A percentile compares a stretch with the other conserved stretches of the same genome.
These are phyloP conservation scores for Torrubiella hemipterigena DNA, from an alignment of 2,329 filamentous ascomycete genomes.

Conservation along the genomic window DNA sequence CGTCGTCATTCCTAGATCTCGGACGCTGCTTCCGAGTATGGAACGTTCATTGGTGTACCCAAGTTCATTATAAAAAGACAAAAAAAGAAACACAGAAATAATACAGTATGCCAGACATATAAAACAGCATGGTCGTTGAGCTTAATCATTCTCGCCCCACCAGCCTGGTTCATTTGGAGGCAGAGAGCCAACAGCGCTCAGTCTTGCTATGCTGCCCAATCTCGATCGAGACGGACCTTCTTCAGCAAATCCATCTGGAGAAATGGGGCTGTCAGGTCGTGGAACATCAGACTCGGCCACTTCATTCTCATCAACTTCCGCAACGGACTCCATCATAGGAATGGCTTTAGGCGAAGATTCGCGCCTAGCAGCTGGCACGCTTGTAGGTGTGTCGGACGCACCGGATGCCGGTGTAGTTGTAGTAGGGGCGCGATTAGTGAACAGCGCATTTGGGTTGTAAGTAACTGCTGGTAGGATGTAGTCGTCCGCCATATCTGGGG, in stretches of 20 bases:
- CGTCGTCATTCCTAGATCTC: too few relatives aligned
- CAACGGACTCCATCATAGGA: conserved; percentile 7
- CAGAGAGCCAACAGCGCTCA: conserved; percentile 28
- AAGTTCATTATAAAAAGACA: too few relatives aligned
- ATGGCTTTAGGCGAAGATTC: conserved; percentile 5
- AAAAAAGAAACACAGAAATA: too few relatives aligned
- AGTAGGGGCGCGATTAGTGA: too few relatives aligned
- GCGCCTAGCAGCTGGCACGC: conserved; percentile 5
- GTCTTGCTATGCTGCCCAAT: conserved; percentile 26
- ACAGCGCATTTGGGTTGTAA: too few relatives aligned
- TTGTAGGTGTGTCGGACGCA: neutral
- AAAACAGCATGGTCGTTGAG: neutral
- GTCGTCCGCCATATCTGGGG: too few relatives aligned
- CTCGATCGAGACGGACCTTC: conserved; percentile 11
- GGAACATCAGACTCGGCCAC: conserved; percentile 17
- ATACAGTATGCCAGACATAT: too few relatives aligned
- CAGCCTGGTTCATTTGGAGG: conserved; percentile 17
- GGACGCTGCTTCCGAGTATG: too few relatives aligned
- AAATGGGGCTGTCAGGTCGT: conserved; percentile 29
- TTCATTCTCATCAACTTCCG: conserved; percentile 7
- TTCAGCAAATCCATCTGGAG: conserved; percentile 18
- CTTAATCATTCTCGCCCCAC: conserved; percentile 29
- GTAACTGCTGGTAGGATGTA: neutral
- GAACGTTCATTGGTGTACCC: too few relatives aligned
- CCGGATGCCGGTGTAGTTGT: too few relatives aligned